These are phyloP conservation scores for Trichophyton equinum DNA, from an alignment of 2,329 filamentous ascomycete genomes.

Conservation along the genomic window DNA sequence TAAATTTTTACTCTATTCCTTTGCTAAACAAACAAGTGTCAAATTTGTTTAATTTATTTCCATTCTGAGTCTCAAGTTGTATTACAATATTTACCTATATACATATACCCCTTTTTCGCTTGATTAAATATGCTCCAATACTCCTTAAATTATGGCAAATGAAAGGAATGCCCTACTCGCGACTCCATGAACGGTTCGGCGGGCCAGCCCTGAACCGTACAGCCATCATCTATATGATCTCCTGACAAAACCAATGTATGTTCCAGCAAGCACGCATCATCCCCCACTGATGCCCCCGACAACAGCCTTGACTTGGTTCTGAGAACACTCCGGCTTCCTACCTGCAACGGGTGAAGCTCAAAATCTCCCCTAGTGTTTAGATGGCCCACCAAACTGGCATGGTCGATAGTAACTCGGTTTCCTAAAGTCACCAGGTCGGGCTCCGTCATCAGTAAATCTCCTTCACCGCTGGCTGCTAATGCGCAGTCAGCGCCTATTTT, in stretches of 20 bases:
- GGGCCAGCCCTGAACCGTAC: conserved; percentile 1
- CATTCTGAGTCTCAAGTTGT: too few species aligned
- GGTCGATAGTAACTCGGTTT: conserved; percentile 1
- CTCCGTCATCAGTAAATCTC: not conserved
- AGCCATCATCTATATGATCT: not conserved
- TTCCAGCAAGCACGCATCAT: conserved; percentile 3
- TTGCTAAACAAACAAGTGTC: too few species aligned
- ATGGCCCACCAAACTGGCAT: conserved; percentile 5
- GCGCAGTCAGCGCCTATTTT: conserved; percentile 1
- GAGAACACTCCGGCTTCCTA: conserved; percentile 1
- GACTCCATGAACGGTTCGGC: not conserved
- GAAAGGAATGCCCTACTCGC: not conserved
- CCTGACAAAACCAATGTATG: conserved; percentile 2
- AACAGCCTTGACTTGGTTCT: not conserved
- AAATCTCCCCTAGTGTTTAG: conserved; percentile 3
- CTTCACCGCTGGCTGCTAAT: not conserved
- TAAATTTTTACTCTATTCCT: not conserved
- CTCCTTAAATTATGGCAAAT: not conserved
- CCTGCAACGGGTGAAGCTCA: not conserved
- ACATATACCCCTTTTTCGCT: not conserved
- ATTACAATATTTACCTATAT: not conserved
- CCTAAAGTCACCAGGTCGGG: conserved; percentile 3
- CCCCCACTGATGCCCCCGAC: not conserved
- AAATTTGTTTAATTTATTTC: too few species aligned
- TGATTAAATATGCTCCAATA: not conserved